Evolutionary conservation across 2,329 filamentous ascomycete genomes (phyloP).

Genomic region (Scorias spongiosa): DNA sequence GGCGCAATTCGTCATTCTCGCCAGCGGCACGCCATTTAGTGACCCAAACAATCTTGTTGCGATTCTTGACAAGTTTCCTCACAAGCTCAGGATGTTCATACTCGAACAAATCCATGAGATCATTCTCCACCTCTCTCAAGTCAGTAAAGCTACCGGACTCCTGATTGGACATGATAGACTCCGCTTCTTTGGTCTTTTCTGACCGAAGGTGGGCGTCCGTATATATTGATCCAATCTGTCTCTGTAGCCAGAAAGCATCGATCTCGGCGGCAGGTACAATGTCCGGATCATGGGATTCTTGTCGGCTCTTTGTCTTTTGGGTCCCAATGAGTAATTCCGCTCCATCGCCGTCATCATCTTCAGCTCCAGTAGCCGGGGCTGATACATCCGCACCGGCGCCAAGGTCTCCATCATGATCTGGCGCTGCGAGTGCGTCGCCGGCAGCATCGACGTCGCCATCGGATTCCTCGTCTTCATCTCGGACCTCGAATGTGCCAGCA

Average conservation of each 20-base stretch:
- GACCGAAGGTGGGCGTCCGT: slow-evolving; percentile 85
- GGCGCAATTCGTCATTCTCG: slow-evolving; percentile 55
- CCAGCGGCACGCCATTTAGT: slow-evolving; percentile 74
- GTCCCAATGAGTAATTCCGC: slow-evolving; percentile 78
- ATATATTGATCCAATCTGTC: slow-evolving; percentile 78
- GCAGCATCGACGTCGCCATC: slow-evolving; percentile 50
- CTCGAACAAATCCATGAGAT: slow-evolving; percentile 95
- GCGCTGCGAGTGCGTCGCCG: slow-evolving; percentile 9
- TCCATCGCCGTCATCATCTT: slow-evolving; percentile 49
- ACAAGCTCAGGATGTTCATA: slow-evolving; percentile 93
- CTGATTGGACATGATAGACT: slow-evolving; percentile 64
- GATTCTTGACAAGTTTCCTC: slow-evolving; percentile 76
- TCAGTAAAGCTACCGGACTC: slow-evolving; percentile 69
- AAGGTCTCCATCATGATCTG: slow-evolving; percentile 1
- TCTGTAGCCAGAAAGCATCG: slow-evolving; percentile 92
- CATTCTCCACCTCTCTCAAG: slow-evolving; percentile 89
- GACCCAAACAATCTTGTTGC: slow-evolving; percentile 90
- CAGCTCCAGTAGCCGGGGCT: slow-evolving; percentile 21
- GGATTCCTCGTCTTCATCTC: slow-evolving; percentile 63
- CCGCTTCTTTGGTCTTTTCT: slow-evolving; percentile 74
- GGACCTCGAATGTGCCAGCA: slow-evolving; percentile 65
- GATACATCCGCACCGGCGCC: slow-evolving; percentile 28
- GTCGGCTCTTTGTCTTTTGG: slow-evolving; percentile 29
- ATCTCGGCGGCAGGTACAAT: slow-evolving; percentile 73
- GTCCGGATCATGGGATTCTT: slow-evolving; percentile 36